Evolutionary conservation across 371 early-diverging fungal genomes (phyloP).

Genomic region (Actinomortierella wolfii): DNA sequence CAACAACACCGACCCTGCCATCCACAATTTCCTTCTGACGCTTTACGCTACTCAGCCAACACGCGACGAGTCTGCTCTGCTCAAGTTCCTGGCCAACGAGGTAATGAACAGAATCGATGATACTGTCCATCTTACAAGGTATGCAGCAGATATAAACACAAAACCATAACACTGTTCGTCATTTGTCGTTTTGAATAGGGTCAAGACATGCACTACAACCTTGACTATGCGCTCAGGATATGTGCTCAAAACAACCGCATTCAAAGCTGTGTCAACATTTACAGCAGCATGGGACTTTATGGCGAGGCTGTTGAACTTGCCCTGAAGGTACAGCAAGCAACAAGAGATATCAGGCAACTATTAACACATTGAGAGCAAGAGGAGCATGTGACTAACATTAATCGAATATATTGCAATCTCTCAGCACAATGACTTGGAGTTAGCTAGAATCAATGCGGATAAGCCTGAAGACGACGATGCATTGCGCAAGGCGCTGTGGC

Average conservation of each 20-base stretch:
- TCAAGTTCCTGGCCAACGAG: constrained; percentile 74
- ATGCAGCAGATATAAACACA: too few species aligned
- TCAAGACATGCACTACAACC: constrained; percentile 75
- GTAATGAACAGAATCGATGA: constrained; percentile 31
- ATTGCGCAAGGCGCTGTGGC: constrained; percentile 88
- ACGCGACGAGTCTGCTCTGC: constrained; percentile 63
- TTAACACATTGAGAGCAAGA: too few species aligned
- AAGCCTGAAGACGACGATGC: constrained; percentile 83
- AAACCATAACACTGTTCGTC: too few species aligned
- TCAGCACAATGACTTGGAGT: constrained; percentile 81
- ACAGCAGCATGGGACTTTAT: constrained; percentile 80
- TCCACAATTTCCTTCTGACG: constrained; percentile 91
- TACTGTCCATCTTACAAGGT: too few species aligned
- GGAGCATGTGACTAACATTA: constrained; percentile 6
- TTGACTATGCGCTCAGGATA: constrained; percentile 86
- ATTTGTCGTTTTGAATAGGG: constrained; percentile 48
- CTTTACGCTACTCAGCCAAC: constrained; percentile 79
- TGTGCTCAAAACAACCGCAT: constrained; percentile 76
- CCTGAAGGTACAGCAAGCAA: constrained; percentile 57
- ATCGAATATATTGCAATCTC: constrained; percentile 3
- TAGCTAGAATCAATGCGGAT: constrained; percentile 89
- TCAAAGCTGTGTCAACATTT: constrained; percentile 83
- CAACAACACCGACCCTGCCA: constrained; percentile 79
- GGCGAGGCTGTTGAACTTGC: constrained; percentile 90
- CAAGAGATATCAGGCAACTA: too few species aligned